These are phyloP conservation scores for Wolfiporia cocos DNA, from an alignment of 1,284 basidiomycete species.

Conservation along the genomic window DNA sequence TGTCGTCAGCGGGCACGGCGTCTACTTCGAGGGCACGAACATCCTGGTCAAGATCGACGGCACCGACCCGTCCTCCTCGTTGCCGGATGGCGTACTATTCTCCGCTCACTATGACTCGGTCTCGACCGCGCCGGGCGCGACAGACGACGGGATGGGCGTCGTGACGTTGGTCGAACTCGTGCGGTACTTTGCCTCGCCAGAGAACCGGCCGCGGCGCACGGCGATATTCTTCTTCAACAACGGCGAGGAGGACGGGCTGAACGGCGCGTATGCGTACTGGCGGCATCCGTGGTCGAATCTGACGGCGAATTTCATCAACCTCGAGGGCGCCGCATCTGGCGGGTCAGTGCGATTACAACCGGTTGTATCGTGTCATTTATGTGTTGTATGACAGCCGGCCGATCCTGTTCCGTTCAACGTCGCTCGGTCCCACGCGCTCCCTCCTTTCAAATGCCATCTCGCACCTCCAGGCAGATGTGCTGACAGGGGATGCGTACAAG, in stretches of 20 bases:
- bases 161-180: constrained; percentile 62
- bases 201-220: constrained; percentile 42
- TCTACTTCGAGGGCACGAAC: constrained; percentile 72
- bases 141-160: constrained; percentile 73
- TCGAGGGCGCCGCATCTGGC: constrained; percentile 76
- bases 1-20: constrained; percentile 24
- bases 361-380: background rate
- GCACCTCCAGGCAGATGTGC: constrained; percentile 63
- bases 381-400: constrained; percentile 33
- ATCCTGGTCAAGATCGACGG: constrained; percentile 68
- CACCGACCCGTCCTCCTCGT: constrained; percentile 24
- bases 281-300: constrained; percentile 69
- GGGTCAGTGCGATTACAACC: constrained; percentile 40
- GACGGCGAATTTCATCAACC: constrained; percentile 63
- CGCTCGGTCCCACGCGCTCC: constrained; percentile 41
- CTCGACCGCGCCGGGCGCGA: constrained; percentile 67
- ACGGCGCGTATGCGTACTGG: constrained; percentile 62
- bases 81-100: constrained; percentile 49
- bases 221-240: constrained; percentile 80
- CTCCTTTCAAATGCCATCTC: constrained; percentile 38
- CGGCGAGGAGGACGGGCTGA: constrained; percentile 70
- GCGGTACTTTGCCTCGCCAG: constrained; percentile 43
- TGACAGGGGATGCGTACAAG: constrained; percentile 61
- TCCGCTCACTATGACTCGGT: constrained; percentile 80
- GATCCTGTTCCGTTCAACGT: constrained; percentile 60